Evolutionary conservation across 176 grass and related monocot genomes (phyloP).

Genomic region (Carex parvula): DNA sequence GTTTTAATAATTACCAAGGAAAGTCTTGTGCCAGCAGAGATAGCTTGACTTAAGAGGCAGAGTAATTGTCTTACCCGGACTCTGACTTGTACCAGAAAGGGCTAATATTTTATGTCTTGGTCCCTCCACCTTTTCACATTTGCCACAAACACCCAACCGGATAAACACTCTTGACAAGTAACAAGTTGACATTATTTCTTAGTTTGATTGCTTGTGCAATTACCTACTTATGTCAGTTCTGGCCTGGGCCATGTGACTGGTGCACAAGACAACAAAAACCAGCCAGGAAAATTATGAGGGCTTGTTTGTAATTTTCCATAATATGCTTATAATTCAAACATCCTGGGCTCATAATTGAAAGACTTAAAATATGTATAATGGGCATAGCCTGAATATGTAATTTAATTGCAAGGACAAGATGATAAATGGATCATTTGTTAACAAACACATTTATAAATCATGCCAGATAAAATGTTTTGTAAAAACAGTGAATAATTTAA

Average conservation of each 20-base stretch:
- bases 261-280: not conserved
- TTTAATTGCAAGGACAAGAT: not conserved
- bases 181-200: not conserved
- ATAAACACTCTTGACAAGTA: not conserved
- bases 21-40: not conserved
- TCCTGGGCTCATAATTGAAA: not conserved
- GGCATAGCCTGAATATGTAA: not conserved
- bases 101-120: not conserved
- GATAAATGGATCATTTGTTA: not conserved
- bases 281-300: not conserved
- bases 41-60: constrained; percentile 3
- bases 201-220: not conserved
- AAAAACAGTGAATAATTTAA: not conserved
- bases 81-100: not conserved
- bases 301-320: not conserved
- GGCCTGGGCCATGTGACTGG: not conserved
- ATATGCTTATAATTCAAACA: too few relatives aligned
- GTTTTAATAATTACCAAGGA: not conserved
- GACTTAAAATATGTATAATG: not conserved
- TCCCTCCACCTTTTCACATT: constrained; percentile 3
- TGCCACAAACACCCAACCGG: not conserved
- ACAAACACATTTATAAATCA: not conserved
- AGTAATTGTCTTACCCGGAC: not conserved
- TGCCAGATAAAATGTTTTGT: not conserved
- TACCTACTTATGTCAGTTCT: constrained; percentile 8